Conservation (phyloP, 208 protist genomes). For the Angomonas ambiguus region DNA sequence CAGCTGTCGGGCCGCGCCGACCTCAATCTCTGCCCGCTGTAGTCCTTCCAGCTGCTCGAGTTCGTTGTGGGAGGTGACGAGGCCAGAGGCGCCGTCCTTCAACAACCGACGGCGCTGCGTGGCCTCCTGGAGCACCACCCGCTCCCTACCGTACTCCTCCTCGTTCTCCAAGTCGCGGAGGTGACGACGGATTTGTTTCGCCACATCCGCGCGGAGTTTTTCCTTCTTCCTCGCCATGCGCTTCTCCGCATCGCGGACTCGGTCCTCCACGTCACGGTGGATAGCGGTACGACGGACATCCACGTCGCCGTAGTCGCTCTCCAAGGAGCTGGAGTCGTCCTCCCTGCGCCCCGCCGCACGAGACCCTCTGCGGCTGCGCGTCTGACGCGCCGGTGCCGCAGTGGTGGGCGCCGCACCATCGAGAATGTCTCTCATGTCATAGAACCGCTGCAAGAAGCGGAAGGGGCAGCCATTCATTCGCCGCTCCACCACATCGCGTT, state of each 20-base stretch:
- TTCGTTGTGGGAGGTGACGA: slow-evolving; percentile 2
- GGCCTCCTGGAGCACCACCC: slow-evolving; percentile 42
- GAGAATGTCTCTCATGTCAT: slow-evolving; percentile 63
- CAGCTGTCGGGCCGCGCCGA: slow-evolving; percentile 56
- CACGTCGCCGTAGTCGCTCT: slow-evolving; percentile 16
- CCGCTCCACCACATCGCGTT: slow-evolving; percentile 56
- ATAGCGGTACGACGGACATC: slow-evolving; percentile 16
- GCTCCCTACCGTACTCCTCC: slow-evolving; percentile 41
- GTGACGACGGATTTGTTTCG: slow-evolving; percentile 30
- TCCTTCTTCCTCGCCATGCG: slow-evolving; percentile 22
- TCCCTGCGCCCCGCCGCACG: slow-evolving; percentile 13
- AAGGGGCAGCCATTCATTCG: slow-evolving; percentile 66
- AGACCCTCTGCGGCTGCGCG: neutral
- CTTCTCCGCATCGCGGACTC: slow-evolving; percentile 24
- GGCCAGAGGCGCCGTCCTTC: slow-evolving; percentile 3
- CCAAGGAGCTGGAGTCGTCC: slow-evolving; percentile 18
- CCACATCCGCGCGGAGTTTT: slow-evolving; percentile 27
- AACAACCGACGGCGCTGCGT: slow-evolving; percentile 25
- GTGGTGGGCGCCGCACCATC: slow-evolving; percentile 17
- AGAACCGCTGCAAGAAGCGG: slow-evolving; percentile 69
- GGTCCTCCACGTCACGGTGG: slow-evolving; percentile 23
- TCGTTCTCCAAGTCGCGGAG: slow-evolving; percentile 40
- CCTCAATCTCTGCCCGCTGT: slow-evolving; percentile 50
- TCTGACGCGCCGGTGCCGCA: neutral
- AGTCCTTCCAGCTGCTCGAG: slow-evolving; percentile 57